Conservation (phyloP, 2,329 filamentous ascomycete genomes). For the Gnomoniopsis sp. region DNA sequence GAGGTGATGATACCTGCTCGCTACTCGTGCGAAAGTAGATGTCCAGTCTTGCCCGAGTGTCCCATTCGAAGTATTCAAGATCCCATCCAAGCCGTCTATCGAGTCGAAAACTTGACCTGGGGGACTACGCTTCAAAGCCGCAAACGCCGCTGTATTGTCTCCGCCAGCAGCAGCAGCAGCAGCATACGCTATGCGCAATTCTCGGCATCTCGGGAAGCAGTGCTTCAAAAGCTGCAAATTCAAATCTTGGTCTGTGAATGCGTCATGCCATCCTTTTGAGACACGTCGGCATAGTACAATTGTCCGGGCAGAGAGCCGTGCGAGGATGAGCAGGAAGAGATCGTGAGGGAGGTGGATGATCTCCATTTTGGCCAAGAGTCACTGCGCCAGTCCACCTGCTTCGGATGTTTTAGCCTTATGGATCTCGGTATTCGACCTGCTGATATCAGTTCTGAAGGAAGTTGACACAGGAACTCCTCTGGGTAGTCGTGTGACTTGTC, state of each 20-base stretch:
- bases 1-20: slow-evolving; percentile 53
- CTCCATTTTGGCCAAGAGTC: slow-evolving; percentile 23
- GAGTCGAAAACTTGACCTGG: too few species aligned
- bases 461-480: too few species aligned
- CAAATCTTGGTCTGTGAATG: slow-evolving; percentile 46
- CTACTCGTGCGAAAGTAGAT: slow-evolving; percentile 44
- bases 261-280: slow-evolving; percentile 43
- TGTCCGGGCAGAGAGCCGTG: slow-evolving; percentile 46
- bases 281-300: slow-evolving; percentile 50
- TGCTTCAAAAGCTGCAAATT: slow-evolving; percentile 44
- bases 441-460: too few species aligned
- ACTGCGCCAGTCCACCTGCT: not conserved
- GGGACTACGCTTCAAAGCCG: not conserved
- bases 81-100: not conserved
- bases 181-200: slow-evolving; percentile 40
- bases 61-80: not conserved
- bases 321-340: slow-evolving; percentile 53
- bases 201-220: slow-evolving; percentile 51
- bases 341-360: slow-evolving; percentile 52
- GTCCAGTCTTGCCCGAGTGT: slow-evolving; percentile 33
- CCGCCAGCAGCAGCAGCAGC: slow-evolving; percentile 13
- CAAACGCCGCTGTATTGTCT: not conserved
- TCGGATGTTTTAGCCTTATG: slow-evolving; percentile 26
- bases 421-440: too few species aligned
- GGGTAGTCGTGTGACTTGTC: too few species aligned